Percentiles rank a stretch among this genome's conserved stretches.
phyloP scores from a whole-genome alignment of 2,329 filamentous ascomycete genomes.

The Colletotrichum liriopes region DNA sequence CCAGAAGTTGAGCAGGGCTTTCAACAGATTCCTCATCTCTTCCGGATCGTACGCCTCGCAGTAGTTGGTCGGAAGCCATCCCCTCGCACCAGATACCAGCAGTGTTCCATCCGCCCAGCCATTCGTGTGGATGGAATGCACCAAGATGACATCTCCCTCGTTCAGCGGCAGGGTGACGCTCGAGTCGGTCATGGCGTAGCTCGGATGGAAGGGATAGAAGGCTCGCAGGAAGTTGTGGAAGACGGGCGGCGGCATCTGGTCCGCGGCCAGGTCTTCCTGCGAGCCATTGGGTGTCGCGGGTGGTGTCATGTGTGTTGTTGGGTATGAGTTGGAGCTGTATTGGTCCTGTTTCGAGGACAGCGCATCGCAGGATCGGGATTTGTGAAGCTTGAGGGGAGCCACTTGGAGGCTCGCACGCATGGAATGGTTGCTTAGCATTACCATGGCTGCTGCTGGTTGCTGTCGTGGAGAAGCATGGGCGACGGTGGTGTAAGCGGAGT shows the following conservation, averaged over 20 bases:
- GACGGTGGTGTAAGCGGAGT: slow-evolving; percentile 10
- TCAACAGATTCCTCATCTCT: slow-evolving; percentile 87
- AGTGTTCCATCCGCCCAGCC: slow-evolving; percentile 98
- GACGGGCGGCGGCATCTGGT: slow-evolving; percentile 69
- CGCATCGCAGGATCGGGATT: slow-evolving; percentile 52
- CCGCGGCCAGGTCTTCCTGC: slow-evolving; percentile 69
- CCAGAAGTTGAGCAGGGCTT: slow-evolving; percentile 92
- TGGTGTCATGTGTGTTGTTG: slow-evolving; percentile 79
- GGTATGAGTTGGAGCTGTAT: slow-evolving; percentile 59
- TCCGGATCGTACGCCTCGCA: slow-evolving; percentile 95
- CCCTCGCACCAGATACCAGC: slow-evolving; percentile 86
- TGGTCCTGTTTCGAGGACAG: slow-evolving; percentile 48
- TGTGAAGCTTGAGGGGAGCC: slow-evolving; percentile 71
- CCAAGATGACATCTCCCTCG: slow-evolving; percentile 91
- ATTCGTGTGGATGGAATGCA: slow-evolving; percentile 98
- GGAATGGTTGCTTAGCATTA: slow-evolving; percentile 63
- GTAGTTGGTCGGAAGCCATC: slow-evolving; percentile 98
- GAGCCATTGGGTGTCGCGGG: slow-evolving; percentile 82
- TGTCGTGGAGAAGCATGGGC: slow-evolving; percentile 56
- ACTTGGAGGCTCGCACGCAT: slow-evolving; percentile 73
- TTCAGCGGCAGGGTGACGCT: slow-evolving; percentile 91
- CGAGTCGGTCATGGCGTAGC: slow-evolving; percentile 81
- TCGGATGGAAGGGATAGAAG: slow-evolving; percentile 92
- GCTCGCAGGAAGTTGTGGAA: slow-evolving; percentile 97
- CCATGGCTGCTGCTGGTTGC: slow-evolving; percentile 58